These are phyloP conservation scores for Agaricus blazei DNA, from an alignment of 768 basidiomycete genomes.

Conservation along the genomic window DNA sequence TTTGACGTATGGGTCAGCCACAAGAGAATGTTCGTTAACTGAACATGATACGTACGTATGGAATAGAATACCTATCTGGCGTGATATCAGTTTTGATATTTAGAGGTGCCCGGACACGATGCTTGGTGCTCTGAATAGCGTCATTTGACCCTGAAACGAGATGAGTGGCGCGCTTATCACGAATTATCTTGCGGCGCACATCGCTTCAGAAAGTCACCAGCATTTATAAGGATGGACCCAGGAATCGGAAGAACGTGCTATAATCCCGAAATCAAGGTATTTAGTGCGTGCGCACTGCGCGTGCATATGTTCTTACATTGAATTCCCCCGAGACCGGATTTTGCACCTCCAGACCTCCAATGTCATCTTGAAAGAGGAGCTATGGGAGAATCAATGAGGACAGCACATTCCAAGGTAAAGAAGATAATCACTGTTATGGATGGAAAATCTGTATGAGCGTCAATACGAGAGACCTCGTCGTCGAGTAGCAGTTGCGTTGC, in stretches of 20 bases:
- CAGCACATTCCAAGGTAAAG: not conserved
- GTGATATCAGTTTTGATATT: constrained; percentile 27
- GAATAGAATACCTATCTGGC: constrained; percentile 55
- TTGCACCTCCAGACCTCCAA: constrained; percentile 60
- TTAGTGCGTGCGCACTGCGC: no score
- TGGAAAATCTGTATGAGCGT: constrained; percentile 51
- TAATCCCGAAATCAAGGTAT: no score
- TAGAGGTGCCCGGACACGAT: constrained; percentile 44
- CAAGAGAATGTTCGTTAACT: not conserved
- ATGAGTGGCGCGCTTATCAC: not conserved
- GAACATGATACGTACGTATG: constrained; percentile 38
- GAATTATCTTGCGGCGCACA: constrained; percentile 24
- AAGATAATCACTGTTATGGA: constrained; percentile 37
- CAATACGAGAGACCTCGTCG: constrained; percentile 37
- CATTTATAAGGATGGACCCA: constrained; percentile 46
- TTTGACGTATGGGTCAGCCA: not conserved
- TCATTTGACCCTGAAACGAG: constrained; percentile 36
- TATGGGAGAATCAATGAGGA: constrained; percentile 3
- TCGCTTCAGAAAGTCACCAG: constrained; percentile 46
- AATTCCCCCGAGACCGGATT: constrained; percentile 44
- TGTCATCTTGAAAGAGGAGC: constrained; percentile 53
- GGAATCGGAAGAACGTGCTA: constrained; percentile 38
- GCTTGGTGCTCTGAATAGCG: constrained; percentile 44
- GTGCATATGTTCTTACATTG: constrained; percentile 17
- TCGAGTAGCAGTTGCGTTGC: constrained; percentile 24